A percentile compares a stretch with the other conserved stretches of the same genome.
phyloP scores from a whole-genome alignment of 2,329 filamentous ascomycete species.

The Dothidotthia symphoricarpi region DNA sequence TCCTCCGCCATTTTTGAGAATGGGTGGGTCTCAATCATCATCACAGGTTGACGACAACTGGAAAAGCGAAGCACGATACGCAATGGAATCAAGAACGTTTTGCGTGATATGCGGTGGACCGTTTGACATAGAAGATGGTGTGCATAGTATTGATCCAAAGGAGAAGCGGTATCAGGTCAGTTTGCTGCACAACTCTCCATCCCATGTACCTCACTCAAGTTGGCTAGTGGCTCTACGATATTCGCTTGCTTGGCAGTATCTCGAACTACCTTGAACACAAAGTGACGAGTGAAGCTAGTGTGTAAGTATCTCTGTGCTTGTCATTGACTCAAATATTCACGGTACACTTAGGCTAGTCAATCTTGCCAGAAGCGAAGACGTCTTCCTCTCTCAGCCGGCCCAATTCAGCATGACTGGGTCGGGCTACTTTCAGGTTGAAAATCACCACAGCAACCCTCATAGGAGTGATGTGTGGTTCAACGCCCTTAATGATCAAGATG shows the following conservation, averaged over 20 bases:
- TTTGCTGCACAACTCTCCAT: background rate
- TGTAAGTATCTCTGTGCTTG: constrained; percentile 3
- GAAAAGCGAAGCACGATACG: constrained; percentile 17
- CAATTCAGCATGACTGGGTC: constrained; percentile 12
- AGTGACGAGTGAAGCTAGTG: constrained; percentile 9
- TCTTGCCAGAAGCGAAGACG: background rate
- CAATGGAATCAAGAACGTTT: constrained; percentile 24
- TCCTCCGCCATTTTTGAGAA: too few relatives aligned
- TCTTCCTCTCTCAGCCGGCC: constrained; percentile 22
- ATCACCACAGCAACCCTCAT: constrained; percentile 8
- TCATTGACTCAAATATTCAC: too few relatives aligned
- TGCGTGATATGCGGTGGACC: constrained; percentile 30
- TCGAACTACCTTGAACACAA: constrained; percentile 10
- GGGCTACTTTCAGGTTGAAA: constrained; percentile 16
- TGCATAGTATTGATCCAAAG: constrained; percentile 22
- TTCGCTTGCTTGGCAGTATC: constrained; percentile 19
- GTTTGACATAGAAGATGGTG: constrained; percentile 23
- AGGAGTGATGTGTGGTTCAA: constrained; percentile 15
- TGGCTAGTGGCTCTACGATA: constrained; percentile 25
- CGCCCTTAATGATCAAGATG: constrained; percentile 8
- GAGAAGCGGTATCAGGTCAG: constrained; percentile 19
- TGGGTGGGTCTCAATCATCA: constrained; percentile 18
- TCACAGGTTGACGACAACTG: constrained; percentile 7
- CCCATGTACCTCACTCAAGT: background rate
- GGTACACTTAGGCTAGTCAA: too few relatives aligned